phyloP scores from a whole-genome alignment of 1,284 basidiomycete species.

The Boletus calvinii region DNA sequence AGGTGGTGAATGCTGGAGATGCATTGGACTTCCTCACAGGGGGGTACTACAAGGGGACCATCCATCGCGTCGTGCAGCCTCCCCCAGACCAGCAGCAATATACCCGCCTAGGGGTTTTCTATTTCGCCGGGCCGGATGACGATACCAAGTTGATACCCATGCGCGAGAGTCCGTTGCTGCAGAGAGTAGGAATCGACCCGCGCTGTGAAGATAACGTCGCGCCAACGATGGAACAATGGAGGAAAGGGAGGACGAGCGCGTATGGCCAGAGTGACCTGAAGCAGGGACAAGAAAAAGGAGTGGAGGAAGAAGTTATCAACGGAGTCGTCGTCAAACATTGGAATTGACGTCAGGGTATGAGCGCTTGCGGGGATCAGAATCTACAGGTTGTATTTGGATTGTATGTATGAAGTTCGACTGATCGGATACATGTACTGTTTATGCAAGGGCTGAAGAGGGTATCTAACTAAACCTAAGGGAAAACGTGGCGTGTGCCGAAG shows the following conservation, averaged over 20 bases:
- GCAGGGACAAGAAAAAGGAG: slow-evolving; percentile 31
- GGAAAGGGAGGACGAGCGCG: slow-evolving; percentile 38
- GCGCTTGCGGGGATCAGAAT: not conserved
- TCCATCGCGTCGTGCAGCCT: slow-evolving; percentile 45
- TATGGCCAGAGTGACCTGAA: slow-evolving; percentile 41
- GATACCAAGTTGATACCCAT: slow-evolving; percentile 34
- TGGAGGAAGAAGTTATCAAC: slow-evolving; percentile 44
- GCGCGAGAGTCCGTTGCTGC: slow-evolving; percentile 32
- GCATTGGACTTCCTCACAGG: slow-evolving; percentile 56
- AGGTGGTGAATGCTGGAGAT: slow-evolving; percentile 61
- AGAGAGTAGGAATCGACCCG: slow-evolving; percentile 33
- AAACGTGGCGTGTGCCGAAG: no score
- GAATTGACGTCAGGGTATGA: slow-evolving; percentile 27
- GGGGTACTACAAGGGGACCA: slow-evolving; percentile 48
- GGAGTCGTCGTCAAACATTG: slow-evolving; percentile 46
- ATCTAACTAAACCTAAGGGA: no score
- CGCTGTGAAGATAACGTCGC: slow-evolving; percentile 35
- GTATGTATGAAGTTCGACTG: not conserved
- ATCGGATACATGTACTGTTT: no score
- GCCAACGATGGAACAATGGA: slow-evolving; percentile 42
- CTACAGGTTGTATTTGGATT: no score
- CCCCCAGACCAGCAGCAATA: slow-evolving; percentile 42
- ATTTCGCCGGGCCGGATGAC: slow-evolving; percentile 40
- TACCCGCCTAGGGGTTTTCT: slow-evolving; percentile 45
- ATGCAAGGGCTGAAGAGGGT: no score